A percentile compares a stretch with the other conserved stretches of the same genome.
phyloP scores from a whole-genome alignment of 177 flowering plant genomes.

The Vitis hybrid region DNA sequence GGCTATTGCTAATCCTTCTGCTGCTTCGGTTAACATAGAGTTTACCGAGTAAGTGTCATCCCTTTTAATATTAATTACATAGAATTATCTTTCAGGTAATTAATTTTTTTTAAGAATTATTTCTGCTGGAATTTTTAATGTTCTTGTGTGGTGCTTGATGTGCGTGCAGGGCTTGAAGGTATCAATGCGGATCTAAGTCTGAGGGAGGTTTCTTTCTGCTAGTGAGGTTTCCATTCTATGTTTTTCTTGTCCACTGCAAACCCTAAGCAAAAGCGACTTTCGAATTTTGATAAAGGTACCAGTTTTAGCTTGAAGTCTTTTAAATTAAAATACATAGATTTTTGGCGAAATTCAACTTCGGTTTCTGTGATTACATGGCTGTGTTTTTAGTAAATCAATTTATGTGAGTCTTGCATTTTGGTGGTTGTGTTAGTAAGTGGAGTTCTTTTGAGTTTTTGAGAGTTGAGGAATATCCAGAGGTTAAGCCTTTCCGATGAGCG shows the following conservation, averaged over 20 bases:
- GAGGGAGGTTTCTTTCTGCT: too few relatives aligned
- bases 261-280: neutral
- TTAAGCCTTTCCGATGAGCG: neutral
- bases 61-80: neutral
- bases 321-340: conserved; percentile 5
- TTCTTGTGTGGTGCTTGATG: too few relatives aligned
- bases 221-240: too few relatives aligned
- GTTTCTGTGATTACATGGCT: conserved; percentile 3
- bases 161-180: too few relatives aligned
- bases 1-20: conserved; percentile 32
- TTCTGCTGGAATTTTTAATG: too few relatives aligned
- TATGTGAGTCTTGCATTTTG: neutral
- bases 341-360: neutral
- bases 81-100: neutral
- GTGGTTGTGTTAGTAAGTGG: neutral
- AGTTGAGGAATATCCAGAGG: neutral
- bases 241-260: too few relatives aligned
- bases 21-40: conserved; percentile 35
- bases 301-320: conserved; percentile 1
- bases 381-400: too few relatives aligned
- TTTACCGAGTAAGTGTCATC: conserved; percentile 36
- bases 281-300: conserved; percentile 6
- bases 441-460: neutral
- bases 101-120: too few relatives aligned
- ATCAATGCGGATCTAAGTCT: too few relatives aligned